phyloP scores from a whole-genome alignment of 352 stramenopile species.

The Phytopythium ostracodes region DNA sequence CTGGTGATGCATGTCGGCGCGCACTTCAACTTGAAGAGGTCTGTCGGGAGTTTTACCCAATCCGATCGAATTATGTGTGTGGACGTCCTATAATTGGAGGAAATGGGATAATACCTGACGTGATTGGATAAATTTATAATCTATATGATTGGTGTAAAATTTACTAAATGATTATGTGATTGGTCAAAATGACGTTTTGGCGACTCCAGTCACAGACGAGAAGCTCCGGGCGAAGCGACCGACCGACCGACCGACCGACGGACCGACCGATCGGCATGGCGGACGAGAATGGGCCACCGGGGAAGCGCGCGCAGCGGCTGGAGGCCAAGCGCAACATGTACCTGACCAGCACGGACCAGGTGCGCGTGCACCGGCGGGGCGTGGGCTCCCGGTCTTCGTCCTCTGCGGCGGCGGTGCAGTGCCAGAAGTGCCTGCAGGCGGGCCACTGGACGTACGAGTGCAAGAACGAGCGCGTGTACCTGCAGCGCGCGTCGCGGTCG shows the following conservation, averaged over 20 bases:
- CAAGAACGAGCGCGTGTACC: constrained; percentile 82
- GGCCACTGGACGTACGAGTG: constrained; percentile 89
- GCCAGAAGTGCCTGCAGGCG: constrained; percentile 76
- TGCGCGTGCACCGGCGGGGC: constrained; percentile 49
- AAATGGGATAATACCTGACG: too few relatives aligned
- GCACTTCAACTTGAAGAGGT: constrained; percentile 12
- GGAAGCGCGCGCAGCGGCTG: constrained; percentile 63
- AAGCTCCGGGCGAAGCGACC: background rate
- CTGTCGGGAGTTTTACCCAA: constrained; percentile 1
- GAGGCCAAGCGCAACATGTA: constrained; percentile 83
- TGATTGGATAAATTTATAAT: too few relatives aligned
- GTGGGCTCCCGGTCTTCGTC: constrained; percentile 12
- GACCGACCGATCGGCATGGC: background rate
- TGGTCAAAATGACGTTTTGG: background rate
- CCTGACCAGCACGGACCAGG: constrained; percentile 73
- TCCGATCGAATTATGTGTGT: background rate
- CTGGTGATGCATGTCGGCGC: too few relatives aligned
- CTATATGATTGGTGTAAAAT: background rate
- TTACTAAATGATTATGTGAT: background rate
- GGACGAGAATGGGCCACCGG: constrained; percentile 39
- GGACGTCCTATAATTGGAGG: background rate
- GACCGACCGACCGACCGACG: background rate
- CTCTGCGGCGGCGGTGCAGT: constrained; percentile 39
- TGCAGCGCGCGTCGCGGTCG: constrained; percentile 70
- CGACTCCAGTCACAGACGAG: constrained; percentile 1